Base-by-base conservation (phyloP, 192 early-diverging fungal species). In the Chytriomyces hyalinus region DNA sequence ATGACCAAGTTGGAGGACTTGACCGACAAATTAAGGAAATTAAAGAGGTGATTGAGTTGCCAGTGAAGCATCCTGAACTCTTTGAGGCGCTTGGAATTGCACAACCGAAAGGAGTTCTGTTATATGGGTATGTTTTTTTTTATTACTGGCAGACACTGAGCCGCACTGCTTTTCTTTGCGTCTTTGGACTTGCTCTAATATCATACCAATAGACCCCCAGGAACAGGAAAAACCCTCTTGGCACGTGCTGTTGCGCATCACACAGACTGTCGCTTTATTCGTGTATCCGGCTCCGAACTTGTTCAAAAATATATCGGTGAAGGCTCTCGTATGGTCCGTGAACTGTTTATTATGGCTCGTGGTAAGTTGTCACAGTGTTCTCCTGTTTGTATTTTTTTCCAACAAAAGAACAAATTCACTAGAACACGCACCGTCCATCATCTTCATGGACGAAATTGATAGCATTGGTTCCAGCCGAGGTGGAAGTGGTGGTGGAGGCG, bases 11-110 rank as follows among this genome's bases (percentile, higher is more conserved):
- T 74, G 98, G 98, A 80, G 98, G 98, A 73, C 90, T 99, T 47
- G 96, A 98, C 81, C 94, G 96, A 80, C 98, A 99, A 81, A 99
- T 99, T 79, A 98, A 99, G 82, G 98, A 99, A 83, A 98, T 99
- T 80, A 98, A 98, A 80, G 98, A 99, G 84, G 98, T 98, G 50
- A 98, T 99, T 80, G 98, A 98, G 88, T 90, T 99, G 75, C 98
- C 98, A 11, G 95, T 99, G 17, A 99, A 98, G 84, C 98, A 99
- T 82, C 98, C 98, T 7, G 98, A 99, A 79, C 88, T 99, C 68
- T 99, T 98, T 84, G 98, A 99, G 70, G 88, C 94, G 13, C 87
- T 99, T 50, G 98, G 98, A 71, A 99, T 99, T 83, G 97, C 95
- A 10, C 98, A 98, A 83, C 98, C 98, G 63, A 99, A 99, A 88